Base-by-base conservation (phyloP, 169 alveolate species). In the Cryptosporidium sp. region DNA sequence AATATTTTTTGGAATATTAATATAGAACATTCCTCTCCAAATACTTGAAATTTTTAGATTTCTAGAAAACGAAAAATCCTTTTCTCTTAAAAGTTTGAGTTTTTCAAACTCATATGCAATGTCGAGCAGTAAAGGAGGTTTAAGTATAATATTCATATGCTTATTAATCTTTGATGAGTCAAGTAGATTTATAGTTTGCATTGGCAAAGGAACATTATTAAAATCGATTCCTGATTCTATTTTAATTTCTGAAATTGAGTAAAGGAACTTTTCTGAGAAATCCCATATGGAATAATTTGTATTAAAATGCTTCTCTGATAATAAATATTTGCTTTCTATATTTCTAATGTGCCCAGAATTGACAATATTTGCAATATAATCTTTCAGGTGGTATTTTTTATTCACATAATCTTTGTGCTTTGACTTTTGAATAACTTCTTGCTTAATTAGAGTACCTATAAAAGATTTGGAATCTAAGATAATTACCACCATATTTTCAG, bases 251-350 rank as follows among this genome's bases (percentile, higher is more conserved):
- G 26, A 31, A 18, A 73, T 55, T 7, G 70, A 29, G 8, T 26
- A 21, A 7, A 73, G 14, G 1, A 58, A 10, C 6, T 33, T 33
- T 1, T 73, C 37, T 10, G 71, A 51, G 33, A 73, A 35, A 50
- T 73, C 86, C 86, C 86, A 73, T 10, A 73, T 73, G 0, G 86
- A 73, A 51, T 73, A 73, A 10, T 41, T 50, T 35, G 86, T 73
- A 16, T 39, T 45, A 21, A 52, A 73, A 23, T 73, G 35, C 14
- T 33, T 73, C 51, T 73, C 86, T 23, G 43, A 29, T 21, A 73
- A 26, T 16, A 45, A 18, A 59, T 35, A 73, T 23, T 55, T 51
- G 9, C 26, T 33, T 26, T 73, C 86, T 43, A 26, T 21, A 16
- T 35, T 21, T 31, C 43, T 12, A 31, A 33, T 29, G 23, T 8